A percentile compares a stretch with the other conserved stretches of the same genome.
These are phyloP conservation scores for Russula sp. DNA, from an alignment of 768 basidiomycete species.

Conservation along the genomic window DNA sequence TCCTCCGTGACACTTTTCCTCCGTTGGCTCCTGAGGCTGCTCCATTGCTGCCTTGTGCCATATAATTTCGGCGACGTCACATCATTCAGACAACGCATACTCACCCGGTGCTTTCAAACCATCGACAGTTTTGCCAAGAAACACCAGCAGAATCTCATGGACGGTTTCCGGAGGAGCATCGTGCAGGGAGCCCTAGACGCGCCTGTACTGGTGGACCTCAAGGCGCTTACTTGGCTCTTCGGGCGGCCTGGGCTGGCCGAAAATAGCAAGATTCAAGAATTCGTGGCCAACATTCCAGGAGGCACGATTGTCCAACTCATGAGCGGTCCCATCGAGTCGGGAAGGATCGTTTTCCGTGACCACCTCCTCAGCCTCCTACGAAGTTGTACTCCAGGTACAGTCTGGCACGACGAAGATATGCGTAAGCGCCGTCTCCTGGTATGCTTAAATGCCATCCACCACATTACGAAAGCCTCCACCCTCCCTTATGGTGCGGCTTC, in stretches of 20 bases:
- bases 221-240: conserved; percentile 16
- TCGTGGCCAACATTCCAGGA: conserved; percentile 8
- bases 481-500: not conserved
- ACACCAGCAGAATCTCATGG: not conserved
- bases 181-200: conserved; percentile 1
- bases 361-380: conserved; percentile 17
- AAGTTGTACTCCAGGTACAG: conserved; percentile 12
- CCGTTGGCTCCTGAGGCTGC: conserved; percentile 5
- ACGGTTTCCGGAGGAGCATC: conserved; percentile 11
- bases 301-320: conserved; percentile 13
- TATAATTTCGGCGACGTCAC: conserved; percentile 6
- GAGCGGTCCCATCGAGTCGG: not conserved
- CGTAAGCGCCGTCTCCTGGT: conserved; percentile 13
- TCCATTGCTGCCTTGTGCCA: conserved; percentile 14
- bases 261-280: conserved; percentile 9
- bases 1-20: not conserved
- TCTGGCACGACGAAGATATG: not conserved
- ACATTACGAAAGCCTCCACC: not conserved
- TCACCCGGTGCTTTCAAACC: not conserved
- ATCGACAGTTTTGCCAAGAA: not conserved
- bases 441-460: conserved; percentile 17
- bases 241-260: conserved; percentile 2
- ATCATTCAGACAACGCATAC: not conserved
- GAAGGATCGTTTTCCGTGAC: conserved; percentile 8
- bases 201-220: not conserved